Conservation (phyloP, 805 yeast species). For the Pichia gijzeniarum region DNA sequence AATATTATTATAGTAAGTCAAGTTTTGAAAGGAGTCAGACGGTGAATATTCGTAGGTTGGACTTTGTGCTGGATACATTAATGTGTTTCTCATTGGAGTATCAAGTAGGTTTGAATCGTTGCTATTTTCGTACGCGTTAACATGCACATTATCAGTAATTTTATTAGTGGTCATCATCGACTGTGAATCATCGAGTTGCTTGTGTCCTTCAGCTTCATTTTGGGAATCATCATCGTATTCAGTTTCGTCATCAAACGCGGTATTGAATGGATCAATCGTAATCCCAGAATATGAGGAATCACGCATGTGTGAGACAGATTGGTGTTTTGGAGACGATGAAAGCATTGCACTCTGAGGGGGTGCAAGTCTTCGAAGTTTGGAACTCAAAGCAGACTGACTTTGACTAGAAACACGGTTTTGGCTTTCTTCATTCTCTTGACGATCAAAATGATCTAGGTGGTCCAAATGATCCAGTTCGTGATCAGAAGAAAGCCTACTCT, state of each 20-base stretch:
- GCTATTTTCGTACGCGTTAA: slow-evolving; percentile 4
- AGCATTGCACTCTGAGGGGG: slow-evolving; percentile 6
- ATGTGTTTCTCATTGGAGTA: slow-evolving; percentile 1
- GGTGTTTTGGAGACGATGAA: slow-evolving; percentile 5
- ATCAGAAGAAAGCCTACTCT: background rate
- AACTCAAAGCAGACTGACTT: background rate
- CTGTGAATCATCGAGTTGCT: background rate
- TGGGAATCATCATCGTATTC: background rate
- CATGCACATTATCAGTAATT: background rate
- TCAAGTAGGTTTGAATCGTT: slow-evolving; percentile 2
- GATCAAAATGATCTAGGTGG: background rate
- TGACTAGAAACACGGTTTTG: background rate
- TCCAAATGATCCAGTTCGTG: background rate
- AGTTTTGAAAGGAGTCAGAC: slow-evolving; percentile 7
- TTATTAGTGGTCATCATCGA: background rate
- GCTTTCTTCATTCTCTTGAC: background rate
- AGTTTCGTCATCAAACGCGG: slow-evolving; percentile 1
- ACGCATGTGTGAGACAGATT: slow-evolving; percentile 5
- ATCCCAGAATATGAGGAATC: background rate
- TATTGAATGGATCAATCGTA: slow-evolving; percentile 4
- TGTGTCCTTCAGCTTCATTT: background rate
- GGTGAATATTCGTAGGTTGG: slow-evolving; percentile 11
- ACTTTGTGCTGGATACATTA: background rate
- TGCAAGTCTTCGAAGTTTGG: background rate
- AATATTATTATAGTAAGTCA: background rate